Evolutionary conservation across 2,329 filamentous ascomycete species (phyloP), one percentile per base, ranked within the genome.

Genomic region (Aspergillus tamarii): DNA sequence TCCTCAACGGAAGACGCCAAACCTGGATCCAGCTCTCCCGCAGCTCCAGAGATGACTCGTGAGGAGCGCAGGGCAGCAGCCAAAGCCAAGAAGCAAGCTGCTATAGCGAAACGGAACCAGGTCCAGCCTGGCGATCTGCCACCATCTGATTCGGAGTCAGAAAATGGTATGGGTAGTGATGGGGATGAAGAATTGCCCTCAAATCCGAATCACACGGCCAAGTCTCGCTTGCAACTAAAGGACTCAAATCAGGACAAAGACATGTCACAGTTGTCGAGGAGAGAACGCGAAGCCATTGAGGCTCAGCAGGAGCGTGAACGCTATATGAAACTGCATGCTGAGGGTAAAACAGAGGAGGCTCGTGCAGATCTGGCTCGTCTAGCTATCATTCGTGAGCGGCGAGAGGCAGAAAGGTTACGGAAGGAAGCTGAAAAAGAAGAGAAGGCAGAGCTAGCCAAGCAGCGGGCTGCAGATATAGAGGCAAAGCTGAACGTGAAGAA

Each of bases 341-440:
- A 93, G 75, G 94, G 94, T 73, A 98, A 98, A 88, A 98, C 95
- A 52, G 95, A 99, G 65, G 92, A 97, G 84, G 94, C 94, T 55
- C 91, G 92, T 77, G 90, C 92, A 6, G 95, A 99, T 80, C 76
- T 98, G 70, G 94, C 93, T 64, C 87, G 95, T 61, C 81, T 99
- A 73, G 88, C 84, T 77, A 76, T 94, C 64, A 93, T 99, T 69
- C 88, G 89, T 55, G 92, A 97, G 84, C 91, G 93, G 82, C 88
- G 95, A 67, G 94, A 92, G 73, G 89, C 90, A 23, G 94, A 96
- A 74, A 88, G 92, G 59, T 91, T 89, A 34, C 84, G 93, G 72
- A 94, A 94, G 84, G 87, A 92, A 82, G 94, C 88, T 2, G 88
- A 89, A 87, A 87, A 84, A 84, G 82, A 84, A 62, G 82, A 84